Percentiles rank a stretch among this genome's conserved stretches.
Conservation (phyloP, 2,329 filamentous ascomycete genomes). For the Colletotrichum lupini region DNA sequence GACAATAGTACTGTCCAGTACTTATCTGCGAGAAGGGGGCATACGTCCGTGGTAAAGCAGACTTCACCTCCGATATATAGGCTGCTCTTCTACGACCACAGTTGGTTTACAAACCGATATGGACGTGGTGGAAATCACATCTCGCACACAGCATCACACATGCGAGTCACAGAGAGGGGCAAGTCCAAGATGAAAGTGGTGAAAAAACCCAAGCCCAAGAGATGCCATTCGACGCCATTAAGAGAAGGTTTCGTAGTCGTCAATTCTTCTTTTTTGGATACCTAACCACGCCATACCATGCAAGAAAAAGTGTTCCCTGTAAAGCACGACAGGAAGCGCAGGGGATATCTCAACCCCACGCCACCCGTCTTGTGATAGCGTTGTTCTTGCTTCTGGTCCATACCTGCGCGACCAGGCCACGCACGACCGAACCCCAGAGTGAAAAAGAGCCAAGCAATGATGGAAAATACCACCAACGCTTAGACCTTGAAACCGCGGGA, state of each 20-base stretch:
- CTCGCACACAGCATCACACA: background rate
- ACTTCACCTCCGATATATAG: no score
- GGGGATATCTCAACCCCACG: background rate
- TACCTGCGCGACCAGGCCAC: slow-evolving; percentile 14
- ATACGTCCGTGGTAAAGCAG: no score
- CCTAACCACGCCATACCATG: slow-evolving; percentile 61
- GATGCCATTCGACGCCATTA: slow-evolving; percentile 32
- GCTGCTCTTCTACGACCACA: no score
- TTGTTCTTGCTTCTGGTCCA: slow-evolving; percentile 1
- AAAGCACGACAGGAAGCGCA: slow-evolving; percentile 36
- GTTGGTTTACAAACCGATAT: no score
- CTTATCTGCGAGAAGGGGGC: no score
- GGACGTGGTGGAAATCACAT: no score
- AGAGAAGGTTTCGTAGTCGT: slow-evolving; percentile 24
- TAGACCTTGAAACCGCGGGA: slow-evolving; percentile 99
- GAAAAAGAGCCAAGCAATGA: slow-evolving; percentile 4
- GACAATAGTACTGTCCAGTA: no score
- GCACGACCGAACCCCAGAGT: slow-evolving; percentile 23
- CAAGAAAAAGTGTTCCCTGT: slow-evolving; percentile 49
- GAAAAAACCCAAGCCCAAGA: slow-evolving; percentile 15
- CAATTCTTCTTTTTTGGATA: slow-evolving; percentile 43
- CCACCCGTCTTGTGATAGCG: slow-evolving; percentile 15
- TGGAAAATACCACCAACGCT: slow-evolving; percentile 48
- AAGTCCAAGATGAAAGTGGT: background rate
- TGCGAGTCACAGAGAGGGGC: background rate